phyloP scores from a whole-genome alignment of 306 rosid species.

The Vicia sativa region DNA sequence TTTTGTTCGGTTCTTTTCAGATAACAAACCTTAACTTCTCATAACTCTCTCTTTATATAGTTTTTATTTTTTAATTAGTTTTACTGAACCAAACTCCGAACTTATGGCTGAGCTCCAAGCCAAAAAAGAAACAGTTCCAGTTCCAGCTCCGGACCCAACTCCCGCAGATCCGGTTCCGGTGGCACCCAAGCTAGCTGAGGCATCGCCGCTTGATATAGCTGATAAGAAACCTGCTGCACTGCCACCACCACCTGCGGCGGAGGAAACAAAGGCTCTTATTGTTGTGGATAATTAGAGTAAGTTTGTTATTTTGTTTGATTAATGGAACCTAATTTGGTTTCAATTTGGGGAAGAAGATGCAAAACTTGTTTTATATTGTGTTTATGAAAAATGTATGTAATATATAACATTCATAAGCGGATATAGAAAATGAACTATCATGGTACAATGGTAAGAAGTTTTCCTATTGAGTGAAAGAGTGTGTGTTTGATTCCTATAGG shows the following conservation, averaged over 20 bases:
- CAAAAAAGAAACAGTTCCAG: constrained; percentile 39
- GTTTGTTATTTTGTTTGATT: too few species aligned
- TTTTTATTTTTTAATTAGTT: not conserved
- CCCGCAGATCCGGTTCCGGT: constrained; percentile 26
- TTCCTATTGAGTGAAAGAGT: too few species aligned
- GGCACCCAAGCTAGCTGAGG: constrained; percentile 43
- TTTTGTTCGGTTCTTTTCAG: constrained; percentile 20
- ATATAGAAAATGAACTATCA: too few species aligned
- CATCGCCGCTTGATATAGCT: constrained; percentile 42
- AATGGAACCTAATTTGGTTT: too few species aligned
- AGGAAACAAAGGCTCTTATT: constrained; percentile 56
- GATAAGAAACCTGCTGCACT: constrained; percentile 49
- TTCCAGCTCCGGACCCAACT: constrained; percentile 22
- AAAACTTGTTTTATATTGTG: too few species aligned
- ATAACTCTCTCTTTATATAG: not conserved
- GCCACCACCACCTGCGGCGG: constrained; percentile 41
- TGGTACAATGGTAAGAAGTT: too few species aligned
- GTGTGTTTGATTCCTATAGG: too few species aligned
- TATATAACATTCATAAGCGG: too few species aligned
- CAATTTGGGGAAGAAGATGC: too few species aligned
- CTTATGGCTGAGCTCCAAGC: constrained; percentile 56
- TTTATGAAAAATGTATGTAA: too few species aligned
- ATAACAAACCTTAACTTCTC: constrained; percentile 11
- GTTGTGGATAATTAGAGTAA: constrained; percentile 52
- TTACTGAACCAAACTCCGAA: too few species aligned